phyloP scores from a whole-genome alignment of 768 basidiomycete species.

The Hericium coralloides region DNA sequence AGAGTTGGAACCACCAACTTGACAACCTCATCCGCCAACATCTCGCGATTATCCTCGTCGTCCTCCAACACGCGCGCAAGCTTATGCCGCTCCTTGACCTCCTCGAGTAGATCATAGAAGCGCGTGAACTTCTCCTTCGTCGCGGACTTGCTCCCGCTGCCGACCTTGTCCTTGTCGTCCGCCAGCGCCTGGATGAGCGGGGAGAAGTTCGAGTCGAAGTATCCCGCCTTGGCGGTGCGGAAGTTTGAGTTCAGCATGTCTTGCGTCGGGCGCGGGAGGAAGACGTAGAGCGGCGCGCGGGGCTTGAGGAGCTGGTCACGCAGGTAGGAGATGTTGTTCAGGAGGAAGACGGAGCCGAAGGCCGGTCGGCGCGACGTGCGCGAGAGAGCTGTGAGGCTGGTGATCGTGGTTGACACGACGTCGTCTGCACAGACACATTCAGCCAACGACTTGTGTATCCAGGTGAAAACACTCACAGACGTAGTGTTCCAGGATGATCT shows the following conservation, averaged over 20 bases:
- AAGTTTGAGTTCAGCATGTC: slow-evolving; percentile 61
- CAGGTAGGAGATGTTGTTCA: slow-evolving; percentile 74
- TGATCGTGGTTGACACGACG: slow-evolving; percentile 57
- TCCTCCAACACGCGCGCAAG: slow-evolving; percentile 63
- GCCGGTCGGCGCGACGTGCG: slow-evolving; percentile 50
- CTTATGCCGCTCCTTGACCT: slow-evolving; percentile 68
- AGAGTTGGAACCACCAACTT: slow-evolving; percentile 71
- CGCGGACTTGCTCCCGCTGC: slow-evolving; percentile 35
- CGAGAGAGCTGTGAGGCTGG: slow-evolving; percentile 54
- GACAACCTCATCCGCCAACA: slow-evolving; percentile 63
- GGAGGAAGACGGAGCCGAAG: slow-evolving; percentile 65
- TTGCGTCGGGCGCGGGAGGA: slow-evolving; percentile 53
- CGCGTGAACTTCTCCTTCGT: slow-evolving; percentile 77
- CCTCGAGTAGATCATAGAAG: slow-evolving; percentile 77
- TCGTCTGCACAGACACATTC: slow-evolving; percentile 40
- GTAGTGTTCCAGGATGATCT: slow-evolving; percentile 63
- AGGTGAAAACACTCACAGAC: slow-evolving; percentile 39
- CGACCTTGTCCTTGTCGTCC: slow-evolving; percentile 37
- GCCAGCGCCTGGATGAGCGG: slow-evolving; percentile 59
- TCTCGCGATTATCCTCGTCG: slow-evolving; percentile 48
- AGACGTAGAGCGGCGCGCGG: slow-evolving; percentile 35
- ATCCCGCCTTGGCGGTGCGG: slow-evolving; percentile 74
- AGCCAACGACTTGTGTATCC: neutral
- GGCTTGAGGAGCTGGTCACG: slow-evolving; percentile 47
- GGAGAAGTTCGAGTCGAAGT: slow-evolving; percentile 78